A percentile compares a stretch with the other conserved stretches of the same genome.
These are phyloP conservation scores for Teunomyces atbi DNA, from an alignment of 805 yeast species.

Conservation along the genomic window DNA sequence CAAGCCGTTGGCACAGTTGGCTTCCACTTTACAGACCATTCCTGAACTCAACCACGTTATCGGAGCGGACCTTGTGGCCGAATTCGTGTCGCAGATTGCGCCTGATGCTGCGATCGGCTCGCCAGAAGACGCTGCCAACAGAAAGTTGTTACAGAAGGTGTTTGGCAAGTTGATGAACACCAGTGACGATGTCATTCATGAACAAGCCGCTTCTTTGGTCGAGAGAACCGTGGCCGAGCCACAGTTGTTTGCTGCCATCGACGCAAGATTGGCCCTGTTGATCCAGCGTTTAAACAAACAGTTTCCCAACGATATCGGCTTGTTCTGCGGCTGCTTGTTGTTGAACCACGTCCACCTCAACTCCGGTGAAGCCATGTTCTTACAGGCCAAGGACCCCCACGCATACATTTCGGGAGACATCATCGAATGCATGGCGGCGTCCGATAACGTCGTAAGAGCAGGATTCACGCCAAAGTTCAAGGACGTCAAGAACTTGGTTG, in stretches of 20 bases:
- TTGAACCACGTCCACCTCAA: conserved; percentile 81
- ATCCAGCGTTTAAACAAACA: conserved; percentile 77
- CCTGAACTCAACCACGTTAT: conserved; percentile 77
- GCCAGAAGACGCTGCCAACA: conserved; percentile 55
- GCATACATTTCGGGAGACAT: conserved; percentile 97
- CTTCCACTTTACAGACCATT: conserved; percentile 61
- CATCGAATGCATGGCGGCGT: conserved; percentile 99
- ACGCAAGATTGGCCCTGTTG: conserved; percentile 61
- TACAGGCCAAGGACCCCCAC: conserved; percentile 97
- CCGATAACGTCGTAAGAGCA: conserved; percentile 96
- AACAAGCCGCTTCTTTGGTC: conserved; percentile 64
- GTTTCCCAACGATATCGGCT: conserved; percentile 91
- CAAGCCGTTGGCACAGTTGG: conserved; percentile 81
- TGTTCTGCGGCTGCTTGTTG: conserved; percentile 92
- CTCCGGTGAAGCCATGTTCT: conserved; percentile 94
- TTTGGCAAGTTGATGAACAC: conserved; percentile 86
- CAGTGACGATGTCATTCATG: conserved; percentile 53
- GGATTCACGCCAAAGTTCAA: conserved; percentile 99
- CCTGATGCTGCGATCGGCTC: conserved; percentile 47
- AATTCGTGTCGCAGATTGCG: conserved; percentile 51
- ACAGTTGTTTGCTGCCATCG: conserved; percentile 49
- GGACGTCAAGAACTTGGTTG: conserved; percentile 87
- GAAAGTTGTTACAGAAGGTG: conserved; percentile 65
- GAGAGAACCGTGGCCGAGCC: conserved; percentile 61
- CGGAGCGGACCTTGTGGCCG: conserved; percentile 55